Percentiles rank a stretch among this genome's conserved stretches.
These are phyloP conservation scores for Chlorella sp. DNA, from an alignment of 139 green algal genomes.

Conservation along the genomic window DNA sequence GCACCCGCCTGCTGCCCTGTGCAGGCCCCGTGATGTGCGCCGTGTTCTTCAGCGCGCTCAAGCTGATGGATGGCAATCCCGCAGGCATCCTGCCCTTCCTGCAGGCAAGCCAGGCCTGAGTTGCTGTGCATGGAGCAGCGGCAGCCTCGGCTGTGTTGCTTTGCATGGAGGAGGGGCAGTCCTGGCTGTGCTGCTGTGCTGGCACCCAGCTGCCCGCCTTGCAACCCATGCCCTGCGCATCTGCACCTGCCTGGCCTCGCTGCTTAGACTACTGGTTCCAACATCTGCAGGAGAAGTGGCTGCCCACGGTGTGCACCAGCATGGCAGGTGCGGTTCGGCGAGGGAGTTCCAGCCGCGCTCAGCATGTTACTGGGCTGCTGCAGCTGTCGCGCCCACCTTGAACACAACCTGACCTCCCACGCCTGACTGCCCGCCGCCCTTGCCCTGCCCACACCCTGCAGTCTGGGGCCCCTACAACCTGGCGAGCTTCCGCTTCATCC, in stretches of 20 bases:
- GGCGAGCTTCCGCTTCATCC: constrained; percentile 21
- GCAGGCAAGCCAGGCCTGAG: constrained; percentile 5
- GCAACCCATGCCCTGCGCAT: no score
- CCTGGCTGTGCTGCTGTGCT: no score
- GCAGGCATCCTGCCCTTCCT: constrained; percentile 21
- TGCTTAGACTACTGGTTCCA: background rate
- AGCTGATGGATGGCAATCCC: constrained; percentile 21
- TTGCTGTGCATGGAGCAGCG: no score
- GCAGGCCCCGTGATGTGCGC: background rate
- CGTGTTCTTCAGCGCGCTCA: constrained; percentile 18
- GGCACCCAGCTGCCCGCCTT: no score
- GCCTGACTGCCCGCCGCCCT: background rate
- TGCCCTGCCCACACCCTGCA: background rate
- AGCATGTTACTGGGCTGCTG: background rate
- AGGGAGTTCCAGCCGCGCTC: no score
- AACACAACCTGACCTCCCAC: no score
- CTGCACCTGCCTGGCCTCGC: background rate
- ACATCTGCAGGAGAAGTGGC: constrained; percentile 19
- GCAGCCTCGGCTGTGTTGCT: background rate
- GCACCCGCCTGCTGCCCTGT: background rate
- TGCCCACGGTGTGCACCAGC: constrained; percentile 38
- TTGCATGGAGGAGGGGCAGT: no score
- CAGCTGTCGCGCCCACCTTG: no score
- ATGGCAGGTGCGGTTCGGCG: background rate
- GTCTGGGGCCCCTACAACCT: background rate